Evolutionary conservation across 441 rosid species (phyloP), one percentile per base, ranked within the genome.

Genomic region (Croton setiger): DNA sequence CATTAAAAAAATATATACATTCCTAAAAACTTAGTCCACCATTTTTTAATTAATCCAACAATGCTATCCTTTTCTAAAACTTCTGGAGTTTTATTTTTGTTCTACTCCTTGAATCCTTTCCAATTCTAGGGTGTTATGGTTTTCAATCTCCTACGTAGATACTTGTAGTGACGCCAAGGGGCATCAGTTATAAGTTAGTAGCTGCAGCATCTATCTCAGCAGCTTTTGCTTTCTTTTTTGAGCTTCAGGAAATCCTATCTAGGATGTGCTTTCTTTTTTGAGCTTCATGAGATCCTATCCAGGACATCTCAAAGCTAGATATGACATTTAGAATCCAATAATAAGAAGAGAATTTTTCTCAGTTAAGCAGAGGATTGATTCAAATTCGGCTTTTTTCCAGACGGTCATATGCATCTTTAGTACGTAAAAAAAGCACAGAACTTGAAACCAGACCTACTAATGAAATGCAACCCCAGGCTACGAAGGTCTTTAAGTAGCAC

Each of bases 401-500:
- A 60, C 69, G 76, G 47, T 83, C 74, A 63, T 90, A 93, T 44
- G 89, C 97, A 41, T 75, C 78, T 79, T 72, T 80, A 31, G 98
- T 93, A 78, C 93, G 81, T 13, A 84, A 72, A 77, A 80, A 93
- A 51, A 92, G 81, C 66, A 86, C 49, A 41, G 70, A 71, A 75
- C 96, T 82, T 72, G 89, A 83, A 13, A 82, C 68, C 2, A 87
- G 72, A 14, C 98, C 96, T 23, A 86, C 37, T 49, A 82, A 6
- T 44, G 96, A 86, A 66, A 85, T 78, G 78, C 87, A 85, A 61
- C 83, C 90, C 96, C 96, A 93, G 23, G 52, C 69, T 66, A 83
- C 60, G 68, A 93, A 90, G 47, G 96, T 93, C 70, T 35, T 55
- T 39, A 76, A 64, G 67, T 88, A 90, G 69, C 98, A 93, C 6